Evolutionary conservation across 345 rosid species (phyloP), one percentile per base, ranked within the genome.

Genomic region (Eutrema japonicum): DNA sequence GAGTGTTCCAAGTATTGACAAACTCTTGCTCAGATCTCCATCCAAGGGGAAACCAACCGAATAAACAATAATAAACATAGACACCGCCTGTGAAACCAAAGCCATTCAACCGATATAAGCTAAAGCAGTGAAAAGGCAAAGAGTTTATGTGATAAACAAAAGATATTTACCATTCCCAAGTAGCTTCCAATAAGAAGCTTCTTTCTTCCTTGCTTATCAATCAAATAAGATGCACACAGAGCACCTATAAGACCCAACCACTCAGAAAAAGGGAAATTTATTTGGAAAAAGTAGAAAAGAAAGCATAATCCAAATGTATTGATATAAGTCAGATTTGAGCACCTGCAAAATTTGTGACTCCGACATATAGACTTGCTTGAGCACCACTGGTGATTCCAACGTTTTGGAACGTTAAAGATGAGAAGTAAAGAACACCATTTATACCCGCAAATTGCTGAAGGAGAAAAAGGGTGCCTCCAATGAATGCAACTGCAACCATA

Each of bases 401-500:
- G 75, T 85, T 85, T 78, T 80, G 80, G 75, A 88, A 88, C 42
- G 92, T 88, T 80, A 88, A 72, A 54, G 96, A 88, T 32, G 94
- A 90, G 81, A 88, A 90, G 77, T 90, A 90, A 33, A 90, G 90
- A 57, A 90, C 90, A 70, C 90, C 96, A 48, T 90, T 90, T 77
- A 90, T 88, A 47, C 96, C 96, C 4, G 94, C 94, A 77, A 90
- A 87, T 74, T 90, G 96, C 76, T 90, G 96, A 33, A 90, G 87
- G 52, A 78, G 53, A 72, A 83, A 90, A 60, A 90, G 92, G 53
- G 85, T 73, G 64, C 92, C 92, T 38, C 94, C 96, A 51, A 84
- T 74, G 29, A 83, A 77, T 70, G 88, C 87, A 83, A 83, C 96
- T 88, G 90, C 83, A 86, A 50, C 70, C 68, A 77, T 18, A 5